Evolutionary conservation across 495 filamentous ascomycete genomes (phyloP), one percentile per base, ranked within the genome.

Genomic region (Aspergillus taichungensis): DNA sequence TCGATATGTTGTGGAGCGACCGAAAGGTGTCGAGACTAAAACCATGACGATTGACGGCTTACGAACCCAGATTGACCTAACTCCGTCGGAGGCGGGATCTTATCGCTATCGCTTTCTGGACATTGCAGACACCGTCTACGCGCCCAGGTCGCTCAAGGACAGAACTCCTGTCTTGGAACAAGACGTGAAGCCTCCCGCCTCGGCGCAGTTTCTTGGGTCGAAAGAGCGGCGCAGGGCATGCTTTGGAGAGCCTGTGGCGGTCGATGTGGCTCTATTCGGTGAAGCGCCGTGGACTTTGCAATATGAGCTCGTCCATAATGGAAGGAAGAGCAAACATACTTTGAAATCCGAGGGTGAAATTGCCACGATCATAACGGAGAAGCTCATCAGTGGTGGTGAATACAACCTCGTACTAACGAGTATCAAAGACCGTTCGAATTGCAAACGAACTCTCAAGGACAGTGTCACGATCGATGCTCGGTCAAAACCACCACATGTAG

Each of bases 301-400:
- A 52, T 98, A 95, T 66, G 92, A 97, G 58, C 66, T 97, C 28
- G 75, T 95, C n/a, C 85, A 97, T 59, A 82, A 84, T 47, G 88
- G 89, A 30, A 94, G 85, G 66, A 77, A 87, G 40, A 79, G 74
- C 18, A 82, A 84, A 37, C 70, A 83, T 48, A 75, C 74, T 14
- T 69, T 79, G n/a, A 68, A 78, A 6, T 75, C 94, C 34, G 68
- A 79, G 10, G 69, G 66, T 9, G 62, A 73, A 13, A 52, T 71
- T 12, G 79, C 80, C 45, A 82, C 72, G 18, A 88, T 98, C 56
- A 72, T 73, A 27, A 97, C 90, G 0, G 73, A 82, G 3, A 72
- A 76, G 27, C 66, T 98, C 28, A 69, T 69, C 3, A 78, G 79
- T 46, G 92, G 92, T 40, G 92, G 92, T 39, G 88, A 95, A 53